phyloP scores from a whole-genome alignment of 371 early-diverging fungal genomes.

The Blyttiomyces sp. region DNA sequence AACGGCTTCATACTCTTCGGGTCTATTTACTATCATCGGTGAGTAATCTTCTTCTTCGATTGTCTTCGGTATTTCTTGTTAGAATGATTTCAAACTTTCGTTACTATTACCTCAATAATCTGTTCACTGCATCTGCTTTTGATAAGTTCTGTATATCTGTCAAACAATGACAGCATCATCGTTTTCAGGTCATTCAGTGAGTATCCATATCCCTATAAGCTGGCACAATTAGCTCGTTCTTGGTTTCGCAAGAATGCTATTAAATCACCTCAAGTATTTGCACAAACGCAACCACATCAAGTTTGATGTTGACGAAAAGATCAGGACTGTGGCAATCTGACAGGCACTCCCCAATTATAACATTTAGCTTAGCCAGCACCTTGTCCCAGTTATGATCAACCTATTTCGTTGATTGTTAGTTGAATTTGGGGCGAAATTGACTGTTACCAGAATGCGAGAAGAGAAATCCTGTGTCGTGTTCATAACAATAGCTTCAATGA shows the following conservation, averaged over 20 bases:
- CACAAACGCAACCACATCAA: not conserved
- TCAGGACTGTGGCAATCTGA: constrained; percentile 72
- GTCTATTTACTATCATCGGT: constrained; percentile 71
- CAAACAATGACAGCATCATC: constrained; percentile 73
- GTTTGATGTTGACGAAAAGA: constrained; percentile 73
- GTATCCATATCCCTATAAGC: constrained; percentile 69
- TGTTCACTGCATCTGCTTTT: constrained; percentile 67
- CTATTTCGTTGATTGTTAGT: constrained; percentile 31
- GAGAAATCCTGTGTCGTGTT: constrained; percentile 89
- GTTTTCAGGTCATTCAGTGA: constrained; percentile 66
- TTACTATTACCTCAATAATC: constrained; percentile 58
- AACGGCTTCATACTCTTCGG: constrained; percentile 57
- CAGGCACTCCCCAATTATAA: constrained; percentile 74
- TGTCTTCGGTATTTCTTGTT: constrained; percentile 44
- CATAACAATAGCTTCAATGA: constrained; percentile 86
- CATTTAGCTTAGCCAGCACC: constrained; percentile 73
- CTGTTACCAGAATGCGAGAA: constrained; percentile 70
- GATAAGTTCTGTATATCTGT: constrained; percentile 75
- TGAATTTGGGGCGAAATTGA: not conserved
- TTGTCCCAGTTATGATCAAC: constrained; percentile 88
- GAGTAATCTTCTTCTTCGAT: constrained; percentile 80
- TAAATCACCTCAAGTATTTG: not conserved
- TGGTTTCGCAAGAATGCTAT: not conserved
- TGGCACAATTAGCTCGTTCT: too few relatives aligned
- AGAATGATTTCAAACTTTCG: not conserved